Evolutionary conservation across 345 rosid genomes (phyloP), one percentile per base, ranked within the genome.

Genomic region (Populus pruinosa): DNA sequence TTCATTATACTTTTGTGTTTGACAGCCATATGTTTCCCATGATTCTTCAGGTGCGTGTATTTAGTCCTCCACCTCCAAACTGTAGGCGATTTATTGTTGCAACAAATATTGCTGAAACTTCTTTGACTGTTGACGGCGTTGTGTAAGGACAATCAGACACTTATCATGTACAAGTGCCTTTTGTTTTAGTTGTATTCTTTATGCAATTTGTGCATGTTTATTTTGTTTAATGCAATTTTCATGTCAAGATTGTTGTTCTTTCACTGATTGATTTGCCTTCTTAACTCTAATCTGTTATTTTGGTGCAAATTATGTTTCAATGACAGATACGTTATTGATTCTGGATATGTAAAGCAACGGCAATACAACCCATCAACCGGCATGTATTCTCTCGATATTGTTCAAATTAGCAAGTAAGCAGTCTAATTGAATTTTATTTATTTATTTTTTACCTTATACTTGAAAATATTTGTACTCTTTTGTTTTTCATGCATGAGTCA

Each of bases 101-200:
- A 71, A 96, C 98, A 74, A 96, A 96, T 81, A 93, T 96, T 79
- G 99, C 97, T 65, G 99, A 96, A 84, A 96, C 99, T 86, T 96
- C 98, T 76, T 87, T 96, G 77, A 96, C 99, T 36, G 98, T 96
- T 77, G 99, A 96, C 75, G 99, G 98, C 23, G 97, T 96, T 77
- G 99, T 92, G 99, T 96, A 96, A 92, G 99, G 79, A 80, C 76
- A 82, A 78, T 79, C 80, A 41, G 41, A 78, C 77, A 68, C 83
- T 77, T 84, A 33, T 69, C 49, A 68, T 31, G 55, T 38, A 76
- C 76, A 47, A 74, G 67, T 70, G 23, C 16, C 55, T 82, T 67
- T 76, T 56, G 71, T 65, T 77, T 35, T 29, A 5, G 56, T 79
- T 81, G 72, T 49, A 33, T 74, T 72, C 72, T 67, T 33, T 44